A percentile compares a stretch with the other conserved stretches of the same genome.
Conservation (phyloP, 805 yeast species). For the Nakazawaea populi region DNA sequence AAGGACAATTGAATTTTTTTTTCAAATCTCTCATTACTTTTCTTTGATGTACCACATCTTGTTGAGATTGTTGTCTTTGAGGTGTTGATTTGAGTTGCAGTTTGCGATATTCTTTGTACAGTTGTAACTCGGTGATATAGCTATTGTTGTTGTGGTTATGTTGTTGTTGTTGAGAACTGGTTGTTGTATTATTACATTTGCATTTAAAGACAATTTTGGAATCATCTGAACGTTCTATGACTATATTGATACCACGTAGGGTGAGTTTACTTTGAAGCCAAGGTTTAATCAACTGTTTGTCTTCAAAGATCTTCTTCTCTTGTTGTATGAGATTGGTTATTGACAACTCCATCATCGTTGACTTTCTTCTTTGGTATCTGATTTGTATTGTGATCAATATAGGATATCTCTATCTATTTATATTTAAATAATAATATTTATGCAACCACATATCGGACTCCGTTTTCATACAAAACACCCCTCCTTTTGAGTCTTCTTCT, state of each 20-base stretch:
- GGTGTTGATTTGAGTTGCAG: constrained; percentile 4
- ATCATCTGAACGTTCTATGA: constrained; percentile 57
- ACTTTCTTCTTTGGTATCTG: not conserved
- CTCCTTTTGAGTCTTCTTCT: too few relatives aligned
- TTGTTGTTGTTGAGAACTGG: too few relatives aligned
- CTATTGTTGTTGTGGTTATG: constrained; percentile 11
- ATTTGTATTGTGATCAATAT: too few relatives aligned
- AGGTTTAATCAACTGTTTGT: constrained; percentile 50
- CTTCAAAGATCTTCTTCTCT: constrained; percentile 26
- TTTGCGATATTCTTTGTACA: constrained; percentile 9
- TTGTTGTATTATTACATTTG: constrained; percentile 26
- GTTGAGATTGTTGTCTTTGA: constrained; percentile 22
- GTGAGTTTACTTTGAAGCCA: constrained; percentile 48
- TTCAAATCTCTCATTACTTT: constrained; percentile 12
- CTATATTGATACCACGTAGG: constrained; percentile 47
- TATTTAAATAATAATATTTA: too few relatives aligned
- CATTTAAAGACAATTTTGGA: constrained; percentile 59
- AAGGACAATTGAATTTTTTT: constrained; percentile 45
- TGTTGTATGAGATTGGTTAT: not conserved
- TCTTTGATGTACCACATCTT: constrained; percentile 16
- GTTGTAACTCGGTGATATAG: constrained; percentile 13
- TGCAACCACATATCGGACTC: too few relatives aligned
- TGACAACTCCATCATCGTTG: not conserved
- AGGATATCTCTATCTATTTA: too few relatives aligned
- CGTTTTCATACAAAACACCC: too few relatives aligned